These are phyloP conservation scores for Yamadazyma diospyri DNA, from an alignment of 1,139 yeast species.

Conservation along the genomic window DNA sequence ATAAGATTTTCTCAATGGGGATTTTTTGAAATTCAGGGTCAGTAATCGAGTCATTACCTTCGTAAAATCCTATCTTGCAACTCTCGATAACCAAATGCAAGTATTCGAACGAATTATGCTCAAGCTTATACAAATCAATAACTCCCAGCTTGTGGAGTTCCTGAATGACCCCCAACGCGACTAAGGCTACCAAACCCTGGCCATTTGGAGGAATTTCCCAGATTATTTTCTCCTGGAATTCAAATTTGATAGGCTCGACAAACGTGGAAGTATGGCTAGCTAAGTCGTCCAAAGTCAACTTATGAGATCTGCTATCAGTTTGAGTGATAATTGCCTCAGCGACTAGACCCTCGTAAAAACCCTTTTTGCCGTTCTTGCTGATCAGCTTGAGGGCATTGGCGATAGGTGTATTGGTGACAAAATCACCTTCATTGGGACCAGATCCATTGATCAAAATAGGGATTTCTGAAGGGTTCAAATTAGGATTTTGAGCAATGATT, in stretches of 20 bases:
- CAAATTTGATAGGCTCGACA: conserved; percentile 57
- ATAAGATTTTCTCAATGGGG: conserved; percentile 33
- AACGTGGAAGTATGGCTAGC: conserved; percentile 50
- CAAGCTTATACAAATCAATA: conserved; percentile 41
- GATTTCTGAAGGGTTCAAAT: conserved; percentile 23
- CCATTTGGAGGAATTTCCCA: conserved; percentile 88
- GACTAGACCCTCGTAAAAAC: conserved; percentile 64
- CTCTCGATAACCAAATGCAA: conserved; percentile 66
- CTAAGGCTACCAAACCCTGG: conserved; percentile 69
- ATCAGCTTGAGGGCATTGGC: conserved; percentile 54
- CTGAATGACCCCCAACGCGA: conserved; percentile 66
- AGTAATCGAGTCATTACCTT: conserved; percentile 70
- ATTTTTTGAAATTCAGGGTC: conserved; percentile 50
- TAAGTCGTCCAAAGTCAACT: conserved; percentile 55
- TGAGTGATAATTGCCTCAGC: conserved; percentile 64
- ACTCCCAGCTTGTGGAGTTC: conserved; percentile 47
- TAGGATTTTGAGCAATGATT: conserved; percentile 35
- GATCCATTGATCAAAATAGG: conserved; percentile 28
- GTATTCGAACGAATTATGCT: conserved; percentile 71
- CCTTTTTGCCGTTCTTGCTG: conserved; percentile 57
- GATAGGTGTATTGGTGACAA: conserved; percentile 48
- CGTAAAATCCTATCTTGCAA: conserved; percentile 71
- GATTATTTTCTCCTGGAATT: conserved; percentile 40
- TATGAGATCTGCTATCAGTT: conserved; percentile 52
- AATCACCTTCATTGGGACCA: conserved; percentile 59